Evolutionary conservation across 1,139 yeast genomes (phyloP), one percentile per base, ranked within the genome.

Genomic region (Spathaspora jeffriesii): DNA sequence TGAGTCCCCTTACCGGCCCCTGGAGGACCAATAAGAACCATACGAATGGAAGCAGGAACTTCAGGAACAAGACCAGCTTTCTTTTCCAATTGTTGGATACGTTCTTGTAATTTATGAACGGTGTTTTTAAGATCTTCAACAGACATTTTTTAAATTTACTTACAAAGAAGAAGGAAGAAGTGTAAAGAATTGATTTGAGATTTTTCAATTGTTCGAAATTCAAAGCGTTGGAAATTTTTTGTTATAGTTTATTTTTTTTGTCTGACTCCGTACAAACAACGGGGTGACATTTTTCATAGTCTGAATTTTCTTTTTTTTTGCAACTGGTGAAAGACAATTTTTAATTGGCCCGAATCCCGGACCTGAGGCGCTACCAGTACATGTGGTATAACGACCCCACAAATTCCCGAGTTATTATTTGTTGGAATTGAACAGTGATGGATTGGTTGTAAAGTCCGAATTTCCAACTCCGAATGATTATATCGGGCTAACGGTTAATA

Each of bases 1-100:
- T 93, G 99, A 53, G 99, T 95, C 65, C 99, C 99, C 77, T 93
- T 86, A 68, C 97, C 97, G 56, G 98, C 97, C 69, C 99, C 99
- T 67, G 99, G 99, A 52, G 99, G 99, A 41, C 99, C 99, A 68
- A 93, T 92, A 59, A 93, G 80, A 55, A 93, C 97, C 97, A 93
- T 91, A 73, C 97, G 85, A 64, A 93, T 81, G 58, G 93, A 86
- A 64, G 87, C 79, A 60, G 92, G 88, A 53, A 85, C 75, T 48
- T 76, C 66, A 46, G 85, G 83, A 28, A 75, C 67, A 47, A 82
- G 61, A 25, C 88, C 89, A 43, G 88, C 84, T 68, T 83, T 81
- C 63, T 74, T 65, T 71, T 86, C 93, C 65, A 86, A 76, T 49
- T 75, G 65, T 51, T 75, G 77, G 68, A 86, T 82, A 73, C 91